Evolutionary conservation across 225 moss, liverwort and hornwort genomes (phyloP), one percentile per base, ranked within the genome.

Genomic region (Pleurozium schreberi): DNA sequence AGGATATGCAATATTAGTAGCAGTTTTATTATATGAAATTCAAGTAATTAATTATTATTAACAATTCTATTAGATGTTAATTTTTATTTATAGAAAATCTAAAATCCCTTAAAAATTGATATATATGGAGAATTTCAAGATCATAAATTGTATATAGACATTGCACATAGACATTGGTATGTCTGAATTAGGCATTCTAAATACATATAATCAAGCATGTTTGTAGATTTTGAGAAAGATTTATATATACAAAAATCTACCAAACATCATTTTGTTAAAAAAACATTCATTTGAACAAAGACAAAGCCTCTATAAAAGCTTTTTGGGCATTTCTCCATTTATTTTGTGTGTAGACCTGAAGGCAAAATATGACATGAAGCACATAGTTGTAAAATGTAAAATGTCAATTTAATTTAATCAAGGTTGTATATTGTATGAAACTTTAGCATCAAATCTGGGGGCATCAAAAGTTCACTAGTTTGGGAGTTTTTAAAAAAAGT

Each of bases 401-500:
- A n/a, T n/a, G n/a, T n/a, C n/a, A n/a, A n/a, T n/a, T n/a, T 5
- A 38, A 38, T 67, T 67, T 38, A 38, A 68, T n/a, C 2, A 40
- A 68, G 13, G 21, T 68, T 68, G 40, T n/a, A 12, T 6, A 22
- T 22, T 38, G 12, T 38, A n/a, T 21, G n/a, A 22, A 4, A 66
- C 6, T 66, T 66, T 19, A 5, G 18, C 2, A 1, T 65, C 18
- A 19, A 36, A 65, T 36, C 18, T 10, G 6, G 22, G 4, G n/a
- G 68, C n/a, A n/a, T n/a, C 6, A 67, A 68, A 12, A 22, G 66
- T 68, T 4, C 12, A 6, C 12, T 68, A 22, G 22, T n/a, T 68
- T 68, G 22, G 22, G 3, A 6, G 6, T n/a, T 22, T 8, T 0
- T 3, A 6, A 11, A 3, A n/a, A n/a, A n/a, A 7, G n/a, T 12